Base-by-base conservation (phyloP, 2,329 filamentous ascomycete species). In the Byssoonygena ceratinophila region DNA sequence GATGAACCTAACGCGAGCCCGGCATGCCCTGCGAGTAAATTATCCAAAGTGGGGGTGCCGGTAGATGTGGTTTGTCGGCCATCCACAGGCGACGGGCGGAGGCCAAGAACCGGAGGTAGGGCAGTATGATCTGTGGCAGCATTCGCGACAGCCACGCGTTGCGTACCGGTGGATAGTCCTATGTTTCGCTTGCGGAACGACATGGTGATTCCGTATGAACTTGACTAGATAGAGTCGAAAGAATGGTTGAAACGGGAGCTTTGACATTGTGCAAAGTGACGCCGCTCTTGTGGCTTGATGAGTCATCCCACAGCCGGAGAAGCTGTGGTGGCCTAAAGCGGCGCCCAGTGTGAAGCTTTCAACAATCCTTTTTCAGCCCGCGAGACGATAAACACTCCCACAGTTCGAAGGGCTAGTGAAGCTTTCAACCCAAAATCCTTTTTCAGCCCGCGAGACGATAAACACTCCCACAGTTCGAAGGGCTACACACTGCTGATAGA, bases 31-130 rank as follows among this genome's bases (percentile, higher is more conserved):
- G 88, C 88, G 1, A 98, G 75, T 16, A 95, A 75, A 54, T 81
- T 80, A 63, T 98, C 92, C 37, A 98, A 74, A 16, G 89, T 94
- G 2, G 81, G 77, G 0, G 88, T 91, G 20, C 92, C 92, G 0
- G 92, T 97, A 0, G 92, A 98, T 1, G 86, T 97, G 6, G 87
- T 94, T 34, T 82, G 77, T 45, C 89, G 83, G 52, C 91, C 91
- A 65, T 95, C 90, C 29, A 94, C 74, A 44, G 90, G 87, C 11
- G 92, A 98, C 14, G 91, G 87, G 46, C 91, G 82, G 20, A 89
- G 77, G 16, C 83, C 82, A 40, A 73, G 69, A 16, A 64, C 63
- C 49, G 37, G 39, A 46, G 37, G 47, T 29, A 51, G 51, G 36
- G 58, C 55, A 22, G 57, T 49, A 27, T 56, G 56, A 22, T 50